Conservation (phyloP, 1,284 basidiomycete genomes). For the Inonotus obliquus region DNA sequence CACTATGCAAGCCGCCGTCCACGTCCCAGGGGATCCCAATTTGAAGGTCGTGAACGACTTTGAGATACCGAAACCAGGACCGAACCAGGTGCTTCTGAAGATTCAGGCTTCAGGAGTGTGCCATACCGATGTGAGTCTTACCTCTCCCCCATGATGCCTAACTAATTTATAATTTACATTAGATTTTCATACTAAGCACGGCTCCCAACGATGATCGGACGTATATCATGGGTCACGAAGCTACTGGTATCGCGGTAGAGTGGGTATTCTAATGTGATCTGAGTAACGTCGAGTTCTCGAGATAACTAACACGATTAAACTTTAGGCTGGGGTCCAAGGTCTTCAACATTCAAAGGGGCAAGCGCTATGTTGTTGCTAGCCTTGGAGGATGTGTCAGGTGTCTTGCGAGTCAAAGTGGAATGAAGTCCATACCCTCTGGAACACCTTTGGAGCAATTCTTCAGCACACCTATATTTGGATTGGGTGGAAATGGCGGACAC, state of each 20-base stretch:
- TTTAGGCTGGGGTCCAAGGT: not conserved
- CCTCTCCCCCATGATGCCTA: not conserved
- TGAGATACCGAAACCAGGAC: conserved; percentile 22
- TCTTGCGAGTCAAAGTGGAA: not conserved
- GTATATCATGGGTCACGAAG: conserved; percentile 28
- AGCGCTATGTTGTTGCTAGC: not conserved
- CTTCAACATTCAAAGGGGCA: not conserved
- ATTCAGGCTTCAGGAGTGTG: conserved; percentile 28
- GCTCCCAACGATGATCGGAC: conserved; percentile 20
- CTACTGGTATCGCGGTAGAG: conserved; percentile 23
- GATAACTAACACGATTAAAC: not conserved
- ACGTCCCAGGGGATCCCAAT: conserved; percentile 20
- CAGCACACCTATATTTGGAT: not conserved
- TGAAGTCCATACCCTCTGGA: not conserved
- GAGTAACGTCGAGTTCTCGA: not conserved
- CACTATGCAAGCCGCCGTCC: conserved; percentile 22
- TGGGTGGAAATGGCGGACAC: conserved; percentile 6
- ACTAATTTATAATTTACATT: not conserved
- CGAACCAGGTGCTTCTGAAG: conserved; percentile 27
- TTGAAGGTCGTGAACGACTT: conserved; percentile 19
- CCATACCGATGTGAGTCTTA: conserved; percentile 23
- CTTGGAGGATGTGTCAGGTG: conserved; percentile 2
- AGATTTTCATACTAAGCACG: conserved; percentile 21
- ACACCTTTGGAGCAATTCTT: not conserved
- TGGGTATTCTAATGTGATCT: conserved; percentile 3